Percentiles rank a stretch among this genome's conserved stretches.
Evolutionary conservation across 2,329 filamentous ascomycete genomes (phyloP).

Genomic region (Diaporthe sp.): DNA sequence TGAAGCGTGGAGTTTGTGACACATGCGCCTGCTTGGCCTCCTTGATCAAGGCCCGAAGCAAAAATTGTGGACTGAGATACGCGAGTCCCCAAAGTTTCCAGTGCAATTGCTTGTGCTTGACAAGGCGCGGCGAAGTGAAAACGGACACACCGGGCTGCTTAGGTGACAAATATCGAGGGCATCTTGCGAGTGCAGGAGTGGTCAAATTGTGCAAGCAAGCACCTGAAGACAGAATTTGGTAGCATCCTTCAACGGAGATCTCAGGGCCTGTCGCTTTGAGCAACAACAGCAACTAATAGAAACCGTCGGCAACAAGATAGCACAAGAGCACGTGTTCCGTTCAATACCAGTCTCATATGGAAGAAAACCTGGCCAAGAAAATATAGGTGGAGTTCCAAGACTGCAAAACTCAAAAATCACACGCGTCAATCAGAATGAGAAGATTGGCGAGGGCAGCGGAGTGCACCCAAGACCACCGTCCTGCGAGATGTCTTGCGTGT

Average conservation of each 20-base stretch:
- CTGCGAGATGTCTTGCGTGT: background rate
- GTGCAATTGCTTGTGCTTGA: slow-evolving; percentile 14
- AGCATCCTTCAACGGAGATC: background rate
- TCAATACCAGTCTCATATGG: background rate
- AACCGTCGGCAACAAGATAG: background rate
- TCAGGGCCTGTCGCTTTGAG: background rate
- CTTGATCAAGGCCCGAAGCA: background rate
- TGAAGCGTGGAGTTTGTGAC: slow-evolving; percentile 13
- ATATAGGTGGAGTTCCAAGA: slow-evolving; percentile 1
- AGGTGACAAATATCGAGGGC: background rate
- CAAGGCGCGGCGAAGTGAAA: background rate
- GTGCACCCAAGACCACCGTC: background rate
- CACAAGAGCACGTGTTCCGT: slow-evolving; percentile 3
- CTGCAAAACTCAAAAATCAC: background rate
- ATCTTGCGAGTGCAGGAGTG: background rate
- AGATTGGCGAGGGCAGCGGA: slow-evolving; percentile 7
- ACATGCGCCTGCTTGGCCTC: background rate
- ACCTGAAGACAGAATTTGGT: background rate
- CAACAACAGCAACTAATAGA: too few species aligned
- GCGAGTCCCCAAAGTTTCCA: slow-evolving; percentile 6
- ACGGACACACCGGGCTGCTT: background rate
- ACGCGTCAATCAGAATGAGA: slow-evolving; percentile 6
- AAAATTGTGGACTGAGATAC: background rate
- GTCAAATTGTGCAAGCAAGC: background rate
- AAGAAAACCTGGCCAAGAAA: background rate